These are phyloP conservation scores for Fraxinus xanthoxyloides DNA, from an alignment of 305 asterid species.

Conservation along the genomic window DNA sequence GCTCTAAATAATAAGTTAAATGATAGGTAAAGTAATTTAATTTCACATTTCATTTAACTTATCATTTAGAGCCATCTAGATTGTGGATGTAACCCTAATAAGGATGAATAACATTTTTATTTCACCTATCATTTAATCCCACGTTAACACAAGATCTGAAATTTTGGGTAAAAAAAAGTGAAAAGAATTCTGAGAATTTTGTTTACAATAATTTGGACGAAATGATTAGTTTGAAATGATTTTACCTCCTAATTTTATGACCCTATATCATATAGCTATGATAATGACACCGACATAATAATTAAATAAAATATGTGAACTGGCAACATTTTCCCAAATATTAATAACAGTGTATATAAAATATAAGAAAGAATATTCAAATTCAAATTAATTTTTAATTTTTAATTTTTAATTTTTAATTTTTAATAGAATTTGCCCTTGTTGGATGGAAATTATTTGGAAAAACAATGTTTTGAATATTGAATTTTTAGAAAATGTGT, in stretches of 20 bases:
- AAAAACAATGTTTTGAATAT: too few relatives aligned
- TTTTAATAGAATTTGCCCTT: not conserved
- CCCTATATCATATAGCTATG: conserved; percentile 4
- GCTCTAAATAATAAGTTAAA: too few relatives aligned
- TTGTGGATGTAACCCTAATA: too few relatives aligned
- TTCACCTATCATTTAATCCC: too few relatives aligned
- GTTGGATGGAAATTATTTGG: too few relatives aligned
- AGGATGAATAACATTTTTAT: too few relatives aligned
- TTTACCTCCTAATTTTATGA: conserved; percentile 15
- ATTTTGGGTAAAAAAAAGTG: not conserved
- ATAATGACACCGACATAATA: not conserved
- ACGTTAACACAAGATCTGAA: conserved; percentile 4
- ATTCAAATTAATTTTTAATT: not conserved
- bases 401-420: not conserved
- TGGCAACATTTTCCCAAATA: not conserved
- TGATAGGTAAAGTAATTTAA: too few relatives aligned
- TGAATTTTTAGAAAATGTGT: too few relatives aligned
- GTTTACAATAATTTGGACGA: conserved; percentile 3
- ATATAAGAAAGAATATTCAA: not conserved
- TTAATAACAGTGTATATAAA: conserved; percentile 8
- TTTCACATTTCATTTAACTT: too few relatives aligned
- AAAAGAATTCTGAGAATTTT: conserved; percentile 4
- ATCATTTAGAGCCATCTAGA: too few relatives aligned
- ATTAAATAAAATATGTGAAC: not conserved
- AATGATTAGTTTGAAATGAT: conserved; percentile 37